phyloP scores from a whole-genome alignment of 495 filamentous ascomycete species.

The Xylaria telfairii region DNA sequence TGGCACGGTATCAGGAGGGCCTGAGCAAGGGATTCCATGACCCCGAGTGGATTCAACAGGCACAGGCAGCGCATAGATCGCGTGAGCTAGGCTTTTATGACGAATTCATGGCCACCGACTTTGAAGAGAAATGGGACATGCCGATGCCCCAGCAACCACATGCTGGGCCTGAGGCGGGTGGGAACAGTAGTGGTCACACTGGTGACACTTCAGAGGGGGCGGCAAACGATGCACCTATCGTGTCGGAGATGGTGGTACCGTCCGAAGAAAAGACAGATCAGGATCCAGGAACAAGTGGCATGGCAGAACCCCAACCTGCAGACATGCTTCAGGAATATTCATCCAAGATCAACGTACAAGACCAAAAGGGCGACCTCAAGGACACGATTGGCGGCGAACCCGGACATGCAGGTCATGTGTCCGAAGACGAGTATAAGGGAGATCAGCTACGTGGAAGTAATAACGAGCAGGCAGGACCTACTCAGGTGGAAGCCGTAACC shows the following conservation, averaged over 20 bases:
- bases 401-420: not conserved
- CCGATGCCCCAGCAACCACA: slow-evolving; percentile 46
- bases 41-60: slow-evolving; percentile 69
- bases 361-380: not conserved
- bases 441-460: not conserved
- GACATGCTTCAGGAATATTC: not conserved
- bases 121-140: slow-evolving; percentile 74
- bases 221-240: not conserved
- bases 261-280: not conserved
- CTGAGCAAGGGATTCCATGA: slow-evolving; percentile 66
- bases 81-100: slow-evolving; percentile 74
- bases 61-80: slow-evolving; percentile 65
- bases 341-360: not conserved
- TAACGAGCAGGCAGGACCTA: not conserved
- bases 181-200: not conserved
- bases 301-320: too few species aligned
- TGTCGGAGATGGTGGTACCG: not conserved
- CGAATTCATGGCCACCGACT: slow-evolving; percentile 67
- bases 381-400: not conserved
- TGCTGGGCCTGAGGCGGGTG: not conserved
- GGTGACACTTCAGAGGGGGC: not conserved
- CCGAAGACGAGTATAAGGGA: not conserved
- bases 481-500: not conserved
- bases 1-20: slow-evolving; percentile 54
- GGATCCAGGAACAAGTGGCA: not conserved